A percentile compares a stretch with the other conserved stretches of the same genome.
Evolutionary conservation across 176 grass and related monocot species (phyloP).

Genomic region (Oryza meridionalis): DNA sequence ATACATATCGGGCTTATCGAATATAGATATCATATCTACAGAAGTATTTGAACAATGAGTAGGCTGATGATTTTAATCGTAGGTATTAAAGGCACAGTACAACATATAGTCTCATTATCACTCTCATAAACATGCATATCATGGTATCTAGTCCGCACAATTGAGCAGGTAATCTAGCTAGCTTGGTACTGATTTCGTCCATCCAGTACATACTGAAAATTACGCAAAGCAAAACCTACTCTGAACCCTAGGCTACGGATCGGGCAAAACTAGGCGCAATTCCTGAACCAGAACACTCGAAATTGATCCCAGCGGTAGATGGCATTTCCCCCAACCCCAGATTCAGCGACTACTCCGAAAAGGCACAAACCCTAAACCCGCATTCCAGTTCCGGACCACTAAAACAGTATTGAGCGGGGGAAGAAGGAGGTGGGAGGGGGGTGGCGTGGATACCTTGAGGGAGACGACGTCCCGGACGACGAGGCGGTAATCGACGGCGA

Average conservation of each 20-base stretch:
- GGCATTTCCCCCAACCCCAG: slow-evolving; percentile 9
- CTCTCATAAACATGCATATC: neutral
- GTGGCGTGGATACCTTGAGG: slow-evolving; percentile 57
- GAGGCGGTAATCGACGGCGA: slow-evolving; percentile 86
- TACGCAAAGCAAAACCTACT: slow-evolving; percentile 26
- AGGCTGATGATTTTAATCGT: neutral
- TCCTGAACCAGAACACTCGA: neutral
- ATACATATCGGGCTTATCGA: neutral
- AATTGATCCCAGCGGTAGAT: slow-evolving; percentile 1
- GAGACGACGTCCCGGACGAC: slow-evolving; percentile 78
- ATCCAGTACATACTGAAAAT: slow-evolving; percentile 6
- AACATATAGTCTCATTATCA: neutral
- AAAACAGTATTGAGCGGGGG: neutral
- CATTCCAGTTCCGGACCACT: neutral
- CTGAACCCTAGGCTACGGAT: slow-evolving; percentile 8
- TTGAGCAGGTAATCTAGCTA: neutral
- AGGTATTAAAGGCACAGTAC: neutral
- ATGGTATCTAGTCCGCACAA: neutral
- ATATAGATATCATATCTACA: neutral
- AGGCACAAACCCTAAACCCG: slow-evolving; percentile 29
- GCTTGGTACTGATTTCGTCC: neutral
- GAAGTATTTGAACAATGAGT: neutral
- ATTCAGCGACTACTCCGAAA: slow-evolving; percentile 22
- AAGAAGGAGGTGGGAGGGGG: neutral
- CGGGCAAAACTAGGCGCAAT: slow-evolving; percentile 4